Conservation (phyloP, 1,284 basidiomycete species). For the Spongispora temasekensis region DNA sequence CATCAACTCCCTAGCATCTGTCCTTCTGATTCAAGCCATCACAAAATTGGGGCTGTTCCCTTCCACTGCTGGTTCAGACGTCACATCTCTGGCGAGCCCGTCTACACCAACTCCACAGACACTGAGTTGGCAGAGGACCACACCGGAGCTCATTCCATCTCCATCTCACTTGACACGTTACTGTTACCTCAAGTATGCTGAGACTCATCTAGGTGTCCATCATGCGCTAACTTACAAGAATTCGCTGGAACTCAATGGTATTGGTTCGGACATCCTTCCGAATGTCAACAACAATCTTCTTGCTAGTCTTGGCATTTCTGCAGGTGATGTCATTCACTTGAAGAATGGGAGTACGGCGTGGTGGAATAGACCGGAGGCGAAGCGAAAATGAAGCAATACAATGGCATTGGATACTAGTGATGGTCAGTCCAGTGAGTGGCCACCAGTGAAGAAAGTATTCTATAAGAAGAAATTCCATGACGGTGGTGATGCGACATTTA, state of each 20-base stretch:
- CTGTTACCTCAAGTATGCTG: background rate
- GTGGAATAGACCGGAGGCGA: constrained; percentile 18
- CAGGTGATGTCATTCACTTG: constrained; percentile 15
- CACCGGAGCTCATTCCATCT: too few relatives aligned
- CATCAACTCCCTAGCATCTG: too few relatives aligned
- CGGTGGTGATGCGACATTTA: background rate
- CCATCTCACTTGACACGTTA: background rate
- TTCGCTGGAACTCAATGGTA: background rate
- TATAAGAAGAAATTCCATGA: background rate
- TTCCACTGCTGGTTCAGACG: background rate
- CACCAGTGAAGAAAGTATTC: background rate
- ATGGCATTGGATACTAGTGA: background rate
- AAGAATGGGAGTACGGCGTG: constrained; percentile 15
- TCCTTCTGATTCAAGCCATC: too few relatives aligned
- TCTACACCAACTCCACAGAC: background rate
- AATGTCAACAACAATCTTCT: background rate
- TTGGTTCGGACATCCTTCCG: background rate
- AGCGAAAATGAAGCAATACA: constrained; percentile 6
- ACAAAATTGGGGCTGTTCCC: background rate
- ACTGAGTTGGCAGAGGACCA: background rate
- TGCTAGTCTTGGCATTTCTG: background rate
- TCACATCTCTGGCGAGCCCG: background rate
- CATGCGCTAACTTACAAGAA: background rate
- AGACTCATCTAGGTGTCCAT: background rate
- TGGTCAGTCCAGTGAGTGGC: background rate